Conservation (phyloP, 257 asterid genomes). For the Parsonsia alboflavescens region DNA sequence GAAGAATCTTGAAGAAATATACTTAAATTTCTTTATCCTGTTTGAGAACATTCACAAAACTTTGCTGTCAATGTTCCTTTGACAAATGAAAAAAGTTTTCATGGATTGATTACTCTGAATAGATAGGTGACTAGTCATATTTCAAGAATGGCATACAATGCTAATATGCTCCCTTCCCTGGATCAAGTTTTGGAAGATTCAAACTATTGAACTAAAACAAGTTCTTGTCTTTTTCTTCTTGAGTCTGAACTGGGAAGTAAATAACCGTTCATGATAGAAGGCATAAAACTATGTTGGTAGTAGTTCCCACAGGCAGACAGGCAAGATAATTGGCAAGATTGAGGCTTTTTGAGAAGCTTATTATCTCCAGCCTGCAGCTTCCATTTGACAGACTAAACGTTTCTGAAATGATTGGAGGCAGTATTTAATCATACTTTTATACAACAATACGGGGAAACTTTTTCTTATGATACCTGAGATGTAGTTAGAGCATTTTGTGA, state of each 20-base stretch:
- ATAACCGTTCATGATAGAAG: not conserved
- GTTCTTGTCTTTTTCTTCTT: not conserved
- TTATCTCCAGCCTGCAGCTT: not conserved
- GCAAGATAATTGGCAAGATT: not conserved
- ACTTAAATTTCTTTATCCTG: not conserved
- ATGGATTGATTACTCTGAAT: not conserved
- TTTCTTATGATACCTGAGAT: slow-evolving; percentile 47
- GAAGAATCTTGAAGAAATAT: not conserved
- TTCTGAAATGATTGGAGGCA: not conserved
- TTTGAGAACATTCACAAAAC: not conserved
- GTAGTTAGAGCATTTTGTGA: slow-evolving; percentile 56
- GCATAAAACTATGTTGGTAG: not conserved
- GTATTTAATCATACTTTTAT: not conserved
- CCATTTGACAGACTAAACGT: not conserved
- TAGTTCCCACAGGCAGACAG: not conserved
- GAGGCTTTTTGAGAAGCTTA: not conserved
- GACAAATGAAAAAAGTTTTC: not conserved
- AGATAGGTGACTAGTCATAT: not conserved
- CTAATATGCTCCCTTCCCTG: not conserved
- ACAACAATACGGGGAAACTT: not conserved
- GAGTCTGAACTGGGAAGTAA: not conserved
- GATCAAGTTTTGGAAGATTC: not conserved
- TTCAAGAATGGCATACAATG: not conserved
- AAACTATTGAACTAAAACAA: not conserved
- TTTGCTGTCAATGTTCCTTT: not conserved